These are phyloP conservation scores for Microsporum audouinii DNA, from an alignment of 2,329 filamentous ascomycete species.

Conservation along the genomic window DNA sequence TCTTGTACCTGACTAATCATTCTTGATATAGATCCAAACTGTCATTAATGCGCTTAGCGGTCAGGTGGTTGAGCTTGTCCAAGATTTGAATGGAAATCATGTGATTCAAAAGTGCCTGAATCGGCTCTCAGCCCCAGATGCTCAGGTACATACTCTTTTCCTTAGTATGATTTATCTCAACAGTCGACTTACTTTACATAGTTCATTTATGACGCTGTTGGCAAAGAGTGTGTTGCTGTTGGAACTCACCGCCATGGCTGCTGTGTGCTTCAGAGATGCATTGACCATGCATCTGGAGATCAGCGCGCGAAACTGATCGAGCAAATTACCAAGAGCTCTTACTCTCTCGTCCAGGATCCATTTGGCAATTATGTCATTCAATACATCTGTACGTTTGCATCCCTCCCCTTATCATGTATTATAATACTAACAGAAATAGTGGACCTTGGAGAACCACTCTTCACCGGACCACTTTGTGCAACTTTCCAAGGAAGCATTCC, in stretches of 20 bases:
- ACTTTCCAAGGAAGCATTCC: slow-evolving; percentile 64
- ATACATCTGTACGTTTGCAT: slow-evolving; percentile 55
- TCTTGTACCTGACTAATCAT: slow-evolving; percentile 12
- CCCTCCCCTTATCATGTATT: background rate
- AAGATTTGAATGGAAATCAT: slow-evolving; percentile 96
- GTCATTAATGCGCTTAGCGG: slow-evolving; percentile 75
- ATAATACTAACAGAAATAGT: slow-evolving; percentile 29
- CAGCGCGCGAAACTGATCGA: slow-evolving; percentile 81
- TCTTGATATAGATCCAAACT: slow-evolving; percentile 50
- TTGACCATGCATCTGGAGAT: slow-evolving; percentile 83
- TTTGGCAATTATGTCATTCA: slow-evolving; percentile 99
- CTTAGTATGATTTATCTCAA: background rate
- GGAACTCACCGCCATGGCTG: slow-evolving; percentile 96
- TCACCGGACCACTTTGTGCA: slow-evolving; percentile 77
- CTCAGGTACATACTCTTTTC: slow-evolving; percentile 40
- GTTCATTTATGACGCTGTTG: slow-evolving; percentile 95
- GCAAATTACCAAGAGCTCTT: slow-evolving; percentile 80
- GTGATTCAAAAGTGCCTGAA: slow-evolving; percentile 99
- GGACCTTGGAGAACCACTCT: slow-evolving; percentile 74
- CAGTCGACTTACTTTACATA: slow-evolving; percentile 14
- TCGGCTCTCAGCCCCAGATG: slow-evolving; percentile 71
- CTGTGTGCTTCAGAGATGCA: slow-evolving; percentile 95
- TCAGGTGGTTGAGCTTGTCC: slow-evolving; percentile 85
- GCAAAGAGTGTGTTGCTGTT: slow-evolving; percentile 72
- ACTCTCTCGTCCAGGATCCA: slow-evolving; percentile 82